A percentile compares a stretch with the other conserved stretches of the same genome.
These are phyloP conservation scores for Fusarium chuoi DNA, from an alignment of 2,329 filamentous ascomycete species.

Conservation along the genomic window DNA sequence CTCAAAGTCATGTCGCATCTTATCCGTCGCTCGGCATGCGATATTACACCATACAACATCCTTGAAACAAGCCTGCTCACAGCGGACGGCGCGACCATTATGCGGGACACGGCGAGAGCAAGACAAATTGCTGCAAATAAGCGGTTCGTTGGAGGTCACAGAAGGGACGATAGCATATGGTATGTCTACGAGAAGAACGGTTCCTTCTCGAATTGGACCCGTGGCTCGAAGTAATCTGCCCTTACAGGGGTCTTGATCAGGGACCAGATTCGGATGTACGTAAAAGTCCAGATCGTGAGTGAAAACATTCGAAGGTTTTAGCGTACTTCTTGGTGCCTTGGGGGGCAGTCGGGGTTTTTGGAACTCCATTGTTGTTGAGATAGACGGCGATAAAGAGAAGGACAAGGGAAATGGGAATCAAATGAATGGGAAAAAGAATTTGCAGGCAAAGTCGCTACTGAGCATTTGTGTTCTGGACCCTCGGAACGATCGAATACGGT, in stretches of 20 bases:
- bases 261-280: slow-evolving; percentile 36
- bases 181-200: slow-evolving; percentile 42
- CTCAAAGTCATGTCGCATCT: slow-evolving; percentile 40
- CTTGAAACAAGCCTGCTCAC: slow-evolving; percentile 31
- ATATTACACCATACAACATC: slow-evolving; percentile 45
- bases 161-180: slow-evolving; percentile 45
- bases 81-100: slow-evolving; percentile 19
- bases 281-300: slow-evolving; percentile 36
- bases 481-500: slow-evolving; percentile 29
- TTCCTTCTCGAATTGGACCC: slow-evolving; percentile 38
- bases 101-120: slow-evolving; percentile 37
- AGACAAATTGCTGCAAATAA: slow-evolving; percentile 44
- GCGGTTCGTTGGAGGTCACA: slow-evolving; percentile 26
- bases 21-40: slow-evolving; percentile 35
- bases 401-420: neutral
- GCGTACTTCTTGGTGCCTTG: slow-evolving; percentile 15
- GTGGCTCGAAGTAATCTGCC: slow-evolving; percentile 42
- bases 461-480: slow-evolving; percentile 26
- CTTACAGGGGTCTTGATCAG: slow-evolving; percentile 41
- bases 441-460: slow-evolving; percentile 1
- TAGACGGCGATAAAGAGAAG: neutral
- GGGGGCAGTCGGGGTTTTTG: slow-evolving; percentile 22
- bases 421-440: slow-evolving; percentile 13
- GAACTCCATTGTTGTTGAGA: slow-evolving; percentile 27
- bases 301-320: slow-evolving; percentile 18